phyloP scores from a whole-genome alignment of 208 protist genomes.

The Acanthamoeba culbertsoni region DNA sequence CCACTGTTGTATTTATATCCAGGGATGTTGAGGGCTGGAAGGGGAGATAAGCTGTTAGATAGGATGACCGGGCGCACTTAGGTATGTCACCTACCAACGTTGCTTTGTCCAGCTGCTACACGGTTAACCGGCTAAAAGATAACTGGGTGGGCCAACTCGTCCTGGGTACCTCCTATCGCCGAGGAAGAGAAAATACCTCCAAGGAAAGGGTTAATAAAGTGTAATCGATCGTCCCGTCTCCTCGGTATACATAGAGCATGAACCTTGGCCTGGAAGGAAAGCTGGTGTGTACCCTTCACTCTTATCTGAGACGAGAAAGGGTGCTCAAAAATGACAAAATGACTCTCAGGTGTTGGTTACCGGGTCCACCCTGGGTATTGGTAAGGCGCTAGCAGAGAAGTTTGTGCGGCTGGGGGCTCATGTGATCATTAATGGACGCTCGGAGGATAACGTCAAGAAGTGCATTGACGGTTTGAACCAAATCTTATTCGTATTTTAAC shows the following conservation, averaged over 20 bases:
- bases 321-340: background rate
- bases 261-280: background rate
- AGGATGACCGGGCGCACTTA: too few species aligned
- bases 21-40: too few species aligned
- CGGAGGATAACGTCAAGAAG: background rate
- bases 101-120: too few species aligned
- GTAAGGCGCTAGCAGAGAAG: background rate
- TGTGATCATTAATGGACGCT: slow-evolving; percentile 45
- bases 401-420: background rate
- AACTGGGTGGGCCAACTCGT: too few species aligned
- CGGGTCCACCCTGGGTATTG: background rate
- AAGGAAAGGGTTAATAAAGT: too few species aligned
- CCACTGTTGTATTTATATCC: too few species aligned
- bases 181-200: too few species aligned
- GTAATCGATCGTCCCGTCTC: too few species aligned
- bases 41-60: too few species aligned
- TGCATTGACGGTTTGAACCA: background rate
- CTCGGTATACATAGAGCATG: background rate
- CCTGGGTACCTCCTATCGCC: too few species aligned
- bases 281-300: background rate
- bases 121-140: too few species aligned
- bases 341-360: background rate
- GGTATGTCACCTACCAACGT: too few species aligned
- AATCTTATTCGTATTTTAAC: background rate
- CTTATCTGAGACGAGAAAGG: background rate